phyloP scores from a whole-genome alignment of 2,329 filamentous ascomycete genomes.

The Knoxdaviesia capensis region DNA sequence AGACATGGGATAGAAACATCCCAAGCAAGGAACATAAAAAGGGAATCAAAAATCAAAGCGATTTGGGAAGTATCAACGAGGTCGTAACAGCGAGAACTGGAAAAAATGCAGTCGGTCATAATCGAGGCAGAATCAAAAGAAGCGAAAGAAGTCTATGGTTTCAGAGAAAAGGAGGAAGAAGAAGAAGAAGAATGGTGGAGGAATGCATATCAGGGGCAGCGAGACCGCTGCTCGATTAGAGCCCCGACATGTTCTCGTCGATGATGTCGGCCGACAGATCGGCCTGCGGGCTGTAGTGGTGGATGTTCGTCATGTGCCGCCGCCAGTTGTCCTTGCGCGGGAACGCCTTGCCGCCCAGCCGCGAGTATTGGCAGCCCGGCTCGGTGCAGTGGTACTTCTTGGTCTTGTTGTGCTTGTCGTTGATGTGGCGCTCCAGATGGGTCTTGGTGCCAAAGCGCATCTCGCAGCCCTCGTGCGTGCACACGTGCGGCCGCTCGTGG shows the following conservation, averaged over 20 bases:
- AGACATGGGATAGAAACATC: not conserved
- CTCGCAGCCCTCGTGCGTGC: conserved; percentile 28
- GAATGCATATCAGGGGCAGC: too few species aligned
- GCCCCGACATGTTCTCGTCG: conserved; percentile 3
- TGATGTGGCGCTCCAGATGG: conserved; percentile 39
- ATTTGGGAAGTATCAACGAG: too few species aligned
- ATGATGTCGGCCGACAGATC: conserved; percentile 8
- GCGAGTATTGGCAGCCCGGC: conserved; percentile 33
- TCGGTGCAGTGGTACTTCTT: conserved; percentile 38
- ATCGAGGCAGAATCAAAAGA: too few species aligned
- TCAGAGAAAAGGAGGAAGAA: too few species aligned
- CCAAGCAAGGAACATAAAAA: not conserved
- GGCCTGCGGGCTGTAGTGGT: conserved; percentile 13
- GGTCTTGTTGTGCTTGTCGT: conserved; percentile 39
- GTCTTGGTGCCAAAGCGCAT: conserved; percentile 41
- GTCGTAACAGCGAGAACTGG: too few species aligned
- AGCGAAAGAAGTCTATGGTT: too few species aligned
- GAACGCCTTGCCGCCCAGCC: conserved; percentile 34
- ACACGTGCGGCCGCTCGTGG: conserved; percentile 38
- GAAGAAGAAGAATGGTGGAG: too few species aligned
- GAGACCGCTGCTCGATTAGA: too few species aligned
- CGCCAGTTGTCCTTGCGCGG: conserved; percentile 44
- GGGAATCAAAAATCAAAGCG: not conserved
- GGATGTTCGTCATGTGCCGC: conserved; percentile 40
- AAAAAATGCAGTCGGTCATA: too few species aligned